Conservation (phyloP, 495 filamentous ascomycete genomes). For the Neurospora pannonica region DNA sequence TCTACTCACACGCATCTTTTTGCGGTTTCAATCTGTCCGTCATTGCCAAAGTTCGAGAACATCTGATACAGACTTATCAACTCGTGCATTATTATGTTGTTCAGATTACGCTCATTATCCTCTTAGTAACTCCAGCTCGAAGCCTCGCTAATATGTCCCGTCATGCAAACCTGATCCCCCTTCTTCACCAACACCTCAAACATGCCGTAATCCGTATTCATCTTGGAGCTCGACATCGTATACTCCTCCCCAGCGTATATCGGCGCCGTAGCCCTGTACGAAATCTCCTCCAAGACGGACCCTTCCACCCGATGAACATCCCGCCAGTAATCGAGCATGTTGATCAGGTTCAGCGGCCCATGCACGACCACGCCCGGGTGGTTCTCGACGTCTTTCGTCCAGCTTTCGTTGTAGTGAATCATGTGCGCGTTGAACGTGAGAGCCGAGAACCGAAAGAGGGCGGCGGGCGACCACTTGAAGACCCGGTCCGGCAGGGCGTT, state of each 20-base stretch:
- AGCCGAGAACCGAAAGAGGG: slow-evolving; percentile 62
- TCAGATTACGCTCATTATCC: not conserved
- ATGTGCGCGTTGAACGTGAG: slow-evolving; percentile 66
- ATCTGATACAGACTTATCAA: not conserved
- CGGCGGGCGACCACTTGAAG: slow-evolving; percentile 43
- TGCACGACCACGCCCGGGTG: slow-evolving; percentile 54
- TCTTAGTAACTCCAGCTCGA: not conserved
- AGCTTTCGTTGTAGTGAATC: slow-evolving; percentile 57
- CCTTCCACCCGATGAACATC: slow-evolving; percentile 26
- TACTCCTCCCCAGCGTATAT: slow-evolving; percentile 50
- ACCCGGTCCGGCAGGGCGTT: slow-evolving; percentile 15
- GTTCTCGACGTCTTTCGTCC: slow-evolving; percentile 50
- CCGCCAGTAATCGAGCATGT: slow-evolving; percentile 56
- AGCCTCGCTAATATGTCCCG: not conserved
- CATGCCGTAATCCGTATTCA: not conserved
- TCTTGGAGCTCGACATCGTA: slow-evolving; percentile 16
- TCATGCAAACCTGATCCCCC: not conserved
- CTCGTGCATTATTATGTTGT: not conserved
- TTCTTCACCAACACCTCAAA: not conserved
- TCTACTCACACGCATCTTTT: not conserved
- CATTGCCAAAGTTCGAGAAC: not conserved
- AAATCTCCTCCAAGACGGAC: slow-evolving; percentile 20
- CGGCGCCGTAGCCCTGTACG: slow-evolving; percentile 50
- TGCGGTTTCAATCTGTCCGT: not conserved
- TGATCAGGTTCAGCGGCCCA: slow-evolving; percentile 54